Conservation (phyloP, 768 basidiomycete genomes). For the Stropharia rugosoannulata region DNA sequence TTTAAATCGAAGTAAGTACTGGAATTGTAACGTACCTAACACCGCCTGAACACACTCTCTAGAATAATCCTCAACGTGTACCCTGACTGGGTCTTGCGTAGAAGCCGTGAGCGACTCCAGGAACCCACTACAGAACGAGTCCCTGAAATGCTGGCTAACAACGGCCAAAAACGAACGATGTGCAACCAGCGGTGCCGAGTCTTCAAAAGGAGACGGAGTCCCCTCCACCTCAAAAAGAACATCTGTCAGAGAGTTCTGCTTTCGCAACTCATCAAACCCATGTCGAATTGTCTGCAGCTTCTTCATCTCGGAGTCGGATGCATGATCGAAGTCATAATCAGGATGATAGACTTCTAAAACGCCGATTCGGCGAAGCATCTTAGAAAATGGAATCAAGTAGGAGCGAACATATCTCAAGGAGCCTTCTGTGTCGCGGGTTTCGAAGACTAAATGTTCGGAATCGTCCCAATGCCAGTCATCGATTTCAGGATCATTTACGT, state of each 20-base stretch:
- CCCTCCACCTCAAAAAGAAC: slow-evolving; percentile 28
- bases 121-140: slow-evolving; percentile 26
- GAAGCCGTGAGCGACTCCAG: slow-evolving; percentile 19
- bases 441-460: slow-evolving; percentile 38
- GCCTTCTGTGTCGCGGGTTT: slow-evolving; percentile 25
- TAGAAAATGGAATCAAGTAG: slow-evolving; percentile 32
- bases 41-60: slow-evolving; percentile 22
- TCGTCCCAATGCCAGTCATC: slow-evolving; percentile 40
- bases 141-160: slow-evolving; percentile 29
- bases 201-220: slow-evolving; percentile 14
- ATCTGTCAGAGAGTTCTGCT: slow-evolving; percentile 31
- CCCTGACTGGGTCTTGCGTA: slow-evolving; percentile 9
- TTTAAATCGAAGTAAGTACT: no score
- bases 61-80: slow-evolving; percentile 12
- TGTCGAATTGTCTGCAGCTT: slow-evolving; percentile 20
- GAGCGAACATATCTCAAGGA: slow-evolving; percentile 27
- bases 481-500: slow-evolving; percentile 36
- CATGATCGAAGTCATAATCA: slow-evolving; percentile 9
- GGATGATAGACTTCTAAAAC: slow-evolving; percentile 26
- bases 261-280: slow-evolving; percentile 34
- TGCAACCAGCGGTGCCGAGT: slow-evolving; percentile 25
- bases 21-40: slow-evolving; percentile 23
- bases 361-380: slow-evolving; percentile 32
- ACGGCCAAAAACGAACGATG: slow-evolving; percentile 40
- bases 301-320: not conserved